Base-by-base conservation (phyloP, 257 asterid genomes). In the Craterostigma plantagineum region DNA sequence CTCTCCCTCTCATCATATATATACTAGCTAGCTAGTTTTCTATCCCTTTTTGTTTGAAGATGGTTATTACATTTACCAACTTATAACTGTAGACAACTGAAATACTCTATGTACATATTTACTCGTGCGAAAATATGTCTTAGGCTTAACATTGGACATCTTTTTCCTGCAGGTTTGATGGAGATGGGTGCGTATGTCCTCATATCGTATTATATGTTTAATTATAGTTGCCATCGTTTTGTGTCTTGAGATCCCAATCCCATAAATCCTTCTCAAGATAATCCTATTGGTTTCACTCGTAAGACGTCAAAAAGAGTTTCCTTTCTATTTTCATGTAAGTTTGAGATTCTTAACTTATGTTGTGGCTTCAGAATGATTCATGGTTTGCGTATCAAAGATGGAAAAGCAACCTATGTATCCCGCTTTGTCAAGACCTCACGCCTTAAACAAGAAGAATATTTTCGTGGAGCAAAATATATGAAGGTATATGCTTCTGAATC, bases 351-450 rank as follows among this genome's bases (percentile, higher is more conserved):
- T 2, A 23, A 23, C 2, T 23, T 23, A 23, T 23, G 30, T 6
- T 23, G 30, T 23, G 30, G 30, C 30, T 23, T 23, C 67, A 87
- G 98, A 64, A 82, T 87, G 98, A 83, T 87, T 57, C 98, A 87
- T 63, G 95, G 95, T 14, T 49, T 87, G 73, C 95, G 79, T 53
- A 76, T 87, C 44, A 82, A 70, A 74, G 81, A 82, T 65, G 98
- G 98, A 51, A 87, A 82, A 66, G 91, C 95, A 58, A 68, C 91
- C 14, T 87, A 72, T 38, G 92, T 82, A 50, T 87, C 95, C 43
- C 98, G 93, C 54, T 87, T 67, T 60, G 92, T 87, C 64, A 79
- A 61, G 73, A 87, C 98, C 11, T 79, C 98, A 14, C 72, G 67
- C 45, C 81, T 82, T 53, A 79, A 73, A 55, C 98, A 87, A 67